phyloP scores from a whole-genome alignment of 208 protist genomes.

The Trypanosoma avium region DNA sequence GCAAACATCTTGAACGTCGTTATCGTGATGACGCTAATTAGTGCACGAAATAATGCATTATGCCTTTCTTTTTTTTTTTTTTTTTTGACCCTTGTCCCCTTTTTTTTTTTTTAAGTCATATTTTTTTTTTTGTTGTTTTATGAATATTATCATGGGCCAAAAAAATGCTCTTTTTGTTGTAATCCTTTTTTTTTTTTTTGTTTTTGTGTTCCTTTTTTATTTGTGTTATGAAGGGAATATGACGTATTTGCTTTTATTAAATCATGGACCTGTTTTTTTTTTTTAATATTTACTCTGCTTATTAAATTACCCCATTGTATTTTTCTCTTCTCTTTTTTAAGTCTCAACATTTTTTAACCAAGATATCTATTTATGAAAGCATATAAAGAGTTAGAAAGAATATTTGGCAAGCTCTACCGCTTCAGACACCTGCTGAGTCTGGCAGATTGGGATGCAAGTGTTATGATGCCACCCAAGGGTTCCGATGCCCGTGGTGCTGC shows the following conservation, averaged over 20 bases:
- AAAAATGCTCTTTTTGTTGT: neutral
- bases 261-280: too few relatives aligned
- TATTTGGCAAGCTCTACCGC: constrained; percentile 60
- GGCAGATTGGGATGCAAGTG: constrained; percentile 68
- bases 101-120: constrained; percentile 16
- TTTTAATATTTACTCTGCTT: neutral
- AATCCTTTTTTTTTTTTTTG: neutral
- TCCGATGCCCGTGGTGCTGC: constrained; percentile 59
- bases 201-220: neutral
- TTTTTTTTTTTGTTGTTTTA: neutral
- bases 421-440: constrained; percentile 51
- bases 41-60: constrained; percentile 9
- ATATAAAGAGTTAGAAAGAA: constrained; percentile 62
- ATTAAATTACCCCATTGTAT: neutral
- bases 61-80: constrained; percentile 22
- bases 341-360: neutral
- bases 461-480: constrained; percentile 78
- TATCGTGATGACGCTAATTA: constrained; percentile 48
- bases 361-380: constrained; percentile 64
- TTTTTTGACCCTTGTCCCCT: constrained; percentile 25
- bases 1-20: constrained; percentile 72
- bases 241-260: too few relatives aligned
- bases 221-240: too few relatives aligned
- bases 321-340: constrained; percentile 1
- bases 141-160: constrained; percentile 10